Base-by-base conservation (phyloP, 1,139 yeast genomes). In the Yamadazyma buinensis region DNA sequence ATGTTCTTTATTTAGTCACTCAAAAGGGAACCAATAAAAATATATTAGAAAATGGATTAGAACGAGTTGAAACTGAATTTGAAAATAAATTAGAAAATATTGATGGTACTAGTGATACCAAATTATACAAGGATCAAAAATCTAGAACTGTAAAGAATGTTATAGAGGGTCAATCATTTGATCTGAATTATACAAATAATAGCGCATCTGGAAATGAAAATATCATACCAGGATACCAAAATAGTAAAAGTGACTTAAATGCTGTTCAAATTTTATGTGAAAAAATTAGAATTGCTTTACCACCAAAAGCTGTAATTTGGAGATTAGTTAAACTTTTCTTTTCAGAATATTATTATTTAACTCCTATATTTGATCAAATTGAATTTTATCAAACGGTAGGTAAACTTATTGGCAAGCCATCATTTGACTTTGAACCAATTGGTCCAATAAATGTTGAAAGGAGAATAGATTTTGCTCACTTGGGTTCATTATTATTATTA, bases 301-400 rank as follows among this genome's bases (percentile, higher is more conserved):
- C 83, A 0, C 48, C 49, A 4, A 63, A 55, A 28, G 64, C 58
- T 35, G 61, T 64, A 2, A 46, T 73, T 3, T 74, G 80, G 79
- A 44, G 62, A 23, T 57, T 70, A 4, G 48, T 74, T n/a, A 60
- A 65, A 22, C 49, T 72, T 19, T 77, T 62, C 44, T 75, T 75
- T 48, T 46, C 48, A 2, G 56, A 59, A 21, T 59, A 73, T 10
- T 72, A 72, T 39, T 72, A 73, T 0, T 59, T 67, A 31, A 48
- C 62, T 38, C 81, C 83, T 2, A 58, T 66, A 33, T 32, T 76
- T 8, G 79, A 75, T 40, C 76, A 77, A 45, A 45, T 37, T 15
- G 50, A 48, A 2, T 54, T 61, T 29, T 46, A 46, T 29, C 37
- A 35, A 11, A 39, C 47, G 21, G 37, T 60, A 5, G 37, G 43